Conservation (phyloP, 2,329 filamentous ascomycete species). For the Pyrenochaeta sp. region DNA sequence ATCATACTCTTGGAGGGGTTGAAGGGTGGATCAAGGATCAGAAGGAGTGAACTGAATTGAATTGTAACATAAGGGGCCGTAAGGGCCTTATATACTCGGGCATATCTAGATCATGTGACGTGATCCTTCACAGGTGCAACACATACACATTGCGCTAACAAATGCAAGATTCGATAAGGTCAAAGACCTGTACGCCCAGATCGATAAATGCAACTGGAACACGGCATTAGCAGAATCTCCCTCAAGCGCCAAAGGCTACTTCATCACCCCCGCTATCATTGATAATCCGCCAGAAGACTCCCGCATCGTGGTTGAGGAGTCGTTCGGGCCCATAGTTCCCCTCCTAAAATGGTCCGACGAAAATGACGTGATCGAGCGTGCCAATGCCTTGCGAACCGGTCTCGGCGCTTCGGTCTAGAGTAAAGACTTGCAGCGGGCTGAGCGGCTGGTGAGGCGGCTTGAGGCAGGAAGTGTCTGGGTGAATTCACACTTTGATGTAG, state of each 20-base stretch:
- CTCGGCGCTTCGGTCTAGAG: conserved; percentile 62
- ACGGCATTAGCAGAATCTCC: conserved; percentile 57
- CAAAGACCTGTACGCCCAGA: conserved; percentile 63
- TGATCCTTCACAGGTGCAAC: too few species aligned
- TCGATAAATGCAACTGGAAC: conserved; percentile 61
- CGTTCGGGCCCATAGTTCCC: conserved; percentile 71
- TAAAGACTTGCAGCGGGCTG: conserved; percentile 47
- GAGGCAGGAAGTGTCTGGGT: conserved; percentile 60
- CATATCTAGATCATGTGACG: too few species aligned
- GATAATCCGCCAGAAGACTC: conserved; percentile 65
- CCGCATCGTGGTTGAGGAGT: conserved; percentile 66
- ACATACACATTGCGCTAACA: too few species aligned
- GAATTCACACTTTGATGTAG: conserved; percentile 53
- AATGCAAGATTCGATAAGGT: conserved; percentile 58
- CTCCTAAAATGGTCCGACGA: conserved; percentile 68
- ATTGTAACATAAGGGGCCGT: too few species aligned
- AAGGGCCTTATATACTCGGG: too few species aligned
- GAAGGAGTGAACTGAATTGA: too few species aligned
- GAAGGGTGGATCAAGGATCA: too few species aligned
- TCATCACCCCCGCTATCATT: conserved; percentile 67
- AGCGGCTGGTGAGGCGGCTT: conserved; percentile 55
- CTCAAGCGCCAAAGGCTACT: conserved; percentile 58
- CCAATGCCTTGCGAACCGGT: conserved; percentile 58
- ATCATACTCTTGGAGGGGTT: too few species aligned
- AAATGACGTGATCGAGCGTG: conserved; percentile 53